phyloP scores from a whole-genome alignment of 1,139 yeast genomes.

The Candida dubliniensis region DNA sequence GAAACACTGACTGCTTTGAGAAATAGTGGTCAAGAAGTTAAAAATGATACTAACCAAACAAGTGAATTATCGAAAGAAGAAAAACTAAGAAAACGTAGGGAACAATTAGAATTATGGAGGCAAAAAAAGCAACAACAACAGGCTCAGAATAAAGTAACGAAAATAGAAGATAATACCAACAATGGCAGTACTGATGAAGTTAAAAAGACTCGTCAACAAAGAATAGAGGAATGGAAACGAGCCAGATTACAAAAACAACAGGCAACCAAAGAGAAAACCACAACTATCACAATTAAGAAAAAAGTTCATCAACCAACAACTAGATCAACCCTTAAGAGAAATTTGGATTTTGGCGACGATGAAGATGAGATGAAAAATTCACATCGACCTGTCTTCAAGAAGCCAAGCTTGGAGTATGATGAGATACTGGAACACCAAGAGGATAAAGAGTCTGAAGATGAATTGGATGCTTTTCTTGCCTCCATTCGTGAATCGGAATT shows the following conservation, averaged over 20 bases:
- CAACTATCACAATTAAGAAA: conserved; percentile 3
- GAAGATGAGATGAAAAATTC: conserved; percentile 22
- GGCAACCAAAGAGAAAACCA: conserved; percentile 7
- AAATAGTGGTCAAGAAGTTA: conserved; percentile 2
- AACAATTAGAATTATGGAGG: conserved; percentile 44
- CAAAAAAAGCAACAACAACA: conserved; percentile 32
- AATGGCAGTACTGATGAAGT: conserved; percentile 13
- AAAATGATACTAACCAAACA: conserved; percentile 13
- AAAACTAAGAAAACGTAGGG: conserved; percentile 37
- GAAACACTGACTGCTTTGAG: background rate
- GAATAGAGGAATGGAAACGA: conserved; percentile 44
- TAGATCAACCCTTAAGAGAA: conserved; percentile 5
- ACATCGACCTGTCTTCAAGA: conserved; percentile 25
- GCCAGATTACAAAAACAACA: conserved; percentile 20
- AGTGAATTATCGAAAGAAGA: conserved; percentile 28
- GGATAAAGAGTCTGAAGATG: conserved; percentile 19
- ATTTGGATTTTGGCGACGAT: conserved; percentile 17
- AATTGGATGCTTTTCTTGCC: conserved; percentile 22
- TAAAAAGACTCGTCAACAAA: conserved; percentile 24
- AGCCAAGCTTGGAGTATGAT: conserved; percentile 19
- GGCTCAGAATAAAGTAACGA: conserved; percentile 2
- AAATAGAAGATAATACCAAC: background rate
- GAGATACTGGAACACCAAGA: conserved; percentile 7
- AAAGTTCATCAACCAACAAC: background rate
- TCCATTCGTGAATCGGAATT: conserved; percentile 5